Base-by-base conservation (phyloP, 2,329 filamentous ascomycete genomes). In the Pseudocercospora crystallina region DNA sequence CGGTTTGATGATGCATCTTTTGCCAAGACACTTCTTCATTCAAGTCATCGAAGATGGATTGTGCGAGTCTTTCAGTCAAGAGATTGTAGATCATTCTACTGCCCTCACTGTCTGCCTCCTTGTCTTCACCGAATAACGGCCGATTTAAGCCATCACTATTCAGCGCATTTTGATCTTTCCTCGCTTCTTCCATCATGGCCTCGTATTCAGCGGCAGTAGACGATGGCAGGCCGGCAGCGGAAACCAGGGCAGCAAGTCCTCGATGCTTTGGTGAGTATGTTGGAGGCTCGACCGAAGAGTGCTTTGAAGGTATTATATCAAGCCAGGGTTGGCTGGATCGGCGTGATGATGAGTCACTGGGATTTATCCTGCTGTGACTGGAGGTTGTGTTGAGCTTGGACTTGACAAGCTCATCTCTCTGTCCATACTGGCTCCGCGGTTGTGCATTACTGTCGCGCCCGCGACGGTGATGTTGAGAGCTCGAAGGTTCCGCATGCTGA, bases 1-100 rank as follows among this genome's bases (percentile, higher is more conserved):
- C 91, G 31, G 89, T 89, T 58, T 92, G 86, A 61, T 97, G 94
- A 37, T 85, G 86, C 94, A 99, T 97, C 58, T 82, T 86, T 65
- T 92, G 86, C 90, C 92, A 99, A 59, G 80, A 75, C 0, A 96
- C 84, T 67, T 97, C 91, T 11, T 80, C 73, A 45, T 83, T 82
- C 12, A 96, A 74, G 34, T 78, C 79, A 14, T 84, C 77, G 66
- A 96, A 96, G 5, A 86, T 79, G 12, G 77, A 75, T 1, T 80
- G 72, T 4, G 77, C 76, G 1, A 59, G 45, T 17, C 59, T 51
- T n/a, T 54, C 37, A 10, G 87, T 77, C 1, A 96, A 78, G 30
- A 96, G 72, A 56, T 90, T 75, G 55, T 84, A 76, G 33, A 90
- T 76, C 35, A 97, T 79, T 36, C 78, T 80, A 0, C 89, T 95